These are phyloP conservation scores for Wickerhamiella occidentalis DNA, from an alignment of 805 yeast species.

Conservation along the genomic window DNA sequence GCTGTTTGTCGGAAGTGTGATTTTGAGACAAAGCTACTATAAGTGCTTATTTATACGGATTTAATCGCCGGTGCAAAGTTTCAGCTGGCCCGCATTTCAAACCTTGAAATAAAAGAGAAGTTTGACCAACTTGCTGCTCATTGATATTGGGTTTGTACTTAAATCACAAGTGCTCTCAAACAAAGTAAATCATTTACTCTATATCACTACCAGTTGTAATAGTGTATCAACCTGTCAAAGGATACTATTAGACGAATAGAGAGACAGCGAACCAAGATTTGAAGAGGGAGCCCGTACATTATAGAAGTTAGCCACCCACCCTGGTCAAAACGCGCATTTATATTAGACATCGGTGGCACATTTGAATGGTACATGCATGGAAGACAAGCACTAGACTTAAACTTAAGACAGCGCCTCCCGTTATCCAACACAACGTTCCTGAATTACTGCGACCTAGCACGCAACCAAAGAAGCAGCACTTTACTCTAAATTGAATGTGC, in stretches of 20 bases:
- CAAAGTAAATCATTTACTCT: background rate
- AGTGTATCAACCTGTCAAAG: background rate
- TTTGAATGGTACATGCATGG: conserved; percentile 11
- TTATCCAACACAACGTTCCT: conserved; percentile 2
- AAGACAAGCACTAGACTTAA: conserved; percentile 7
- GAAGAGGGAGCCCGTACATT: background rate
- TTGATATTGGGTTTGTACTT: background rate
- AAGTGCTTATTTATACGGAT: conserved; percentile 9
- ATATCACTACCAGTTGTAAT: background rate
- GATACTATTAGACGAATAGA: background rate
- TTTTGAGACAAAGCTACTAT: conserved; percentile 8
- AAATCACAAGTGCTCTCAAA: background rate
- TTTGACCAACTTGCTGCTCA: background rate
- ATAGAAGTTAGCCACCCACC: background rate
- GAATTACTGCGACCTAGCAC: background rate
- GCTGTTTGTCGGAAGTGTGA: conserved; percentile 1
- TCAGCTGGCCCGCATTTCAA: conserved; percentile 7
- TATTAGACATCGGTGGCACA: conserved; percentile 3
- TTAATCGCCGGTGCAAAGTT: conserved; percentile 2
- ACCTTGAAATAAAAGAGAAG: conserved; percentile 5
- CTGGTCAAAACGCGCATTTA: background rate
- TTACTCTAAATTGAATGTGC: conserved; percentile 5
- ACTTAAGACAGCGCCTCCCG: conserved; percentile 9
- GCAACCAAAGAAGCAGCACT: background rate
- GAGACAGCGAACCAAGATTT: background rate